Conservation (phyloP, 2,329 filamentous ascomycete genomes). For the Thelonectria blattea region DNA sequence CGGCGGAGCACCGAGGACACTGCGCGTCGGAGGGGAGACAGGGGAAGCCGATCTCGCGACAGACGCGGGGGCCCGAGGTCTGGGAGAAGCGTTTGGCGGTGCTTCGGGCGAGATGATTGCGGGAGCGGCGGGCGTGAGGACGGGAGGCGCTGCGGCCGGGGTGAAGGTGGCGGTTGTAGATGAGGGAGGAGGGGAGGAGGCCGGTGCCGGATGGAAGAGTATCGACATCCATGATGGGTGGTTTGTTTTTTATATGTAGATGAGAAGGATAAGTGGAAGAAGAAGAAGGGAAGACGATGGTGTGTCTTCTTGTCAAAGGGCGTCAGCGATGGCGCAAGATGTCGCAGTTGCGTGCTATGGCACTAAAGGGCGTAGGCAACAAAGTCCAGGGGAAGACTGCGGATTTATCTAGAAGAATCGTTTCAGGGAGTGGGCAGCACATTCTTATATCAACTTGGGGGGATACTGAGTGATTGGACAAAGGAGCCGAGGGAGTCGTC, state of each 20-base stretch:
- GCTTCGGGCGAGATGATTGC: constrained; percentile 42
- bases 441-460: constrained; percentile 31
- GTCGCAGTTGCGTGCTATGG: constrained; percentile 34
- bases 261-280: not conserved
- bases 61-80: constrained; percentile 24
- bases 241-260: constrained; percentile 1
- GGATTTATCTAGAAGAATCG: constrained; percentile 33
- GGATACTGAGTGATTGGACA: constrained; percentile 26
- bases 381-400: constrained; percentile 21
- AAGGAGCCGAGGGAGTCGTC: constrained; percentile 34
- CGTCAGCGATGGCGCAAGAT: constrained; percentile 34
- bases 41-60: constrained; percentile 31
- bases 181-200: constrained; percentile 28
- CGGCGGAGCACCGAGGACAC: constrained; percentile 23
- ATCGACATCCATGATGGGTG: constrained; percentile 27
- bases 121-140: constrained; percentile 29
- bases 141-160: constrained; percentile 16
- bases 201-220: constrained; percentile 30
- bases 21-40: constrained; percentile 24
- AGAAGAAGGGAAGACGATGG: constrained; percentile 1
- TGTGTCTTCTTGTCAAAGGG: constrained; percentile 25
- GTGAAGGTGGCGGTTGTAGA: constrained; percentile 32
- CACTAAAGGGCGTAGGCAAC: constrained; percentile 26
- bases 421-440: constrained; percentile 21
- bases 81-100: constrained; percentile 41